These are phyloP conservation scores for Penstemon davidsonii DNA, from an alignment of 257 asterid genomes.

Conservation along the genomic window DNA sequence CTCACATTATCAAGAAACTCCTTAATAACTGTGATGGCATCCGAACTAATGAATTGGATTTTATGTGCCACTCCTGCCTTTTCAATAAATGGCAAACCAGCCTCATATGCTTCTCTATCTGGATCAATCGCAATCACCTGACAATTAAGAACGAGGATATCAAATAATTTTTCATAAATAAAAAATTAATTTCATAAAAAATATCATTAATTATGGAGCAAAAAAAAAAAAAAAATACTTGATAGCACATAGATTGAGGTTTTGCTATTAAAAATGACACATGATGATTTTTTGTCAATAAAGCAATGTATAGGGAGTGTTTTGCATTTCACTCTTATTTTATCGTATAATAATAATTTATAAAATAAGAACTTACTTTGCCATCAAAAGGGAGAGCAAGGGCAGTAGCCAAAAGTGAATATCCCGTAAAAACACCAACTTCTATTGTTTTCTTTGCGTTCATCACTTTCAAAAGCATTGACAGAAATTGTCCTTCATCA, in stretches of 20 bases:
- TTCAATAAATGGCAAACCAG: constrained; percentile 48
- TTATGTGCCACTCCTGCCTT: constrained; percentile 56
- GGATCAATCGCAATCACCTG: constrained; percentile 55
- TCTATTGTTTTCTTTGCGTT: constrained; percentile 62
- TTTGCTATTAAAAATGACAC: neutral
- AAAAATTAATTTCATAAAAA: neutral
- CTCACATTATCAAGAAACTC: constrained; percentile 37
- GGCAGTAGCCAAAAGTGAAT: constrained; percentile 52
- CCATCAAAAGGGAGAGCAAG: constrained; percentile 56
- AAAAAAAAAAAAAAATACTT: neutral
- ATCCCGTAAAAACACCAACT: constrained; percentile 66
- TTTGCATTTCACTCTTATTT: no score
- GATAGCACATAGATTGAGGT: neutral
- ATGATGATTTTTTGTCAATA: constrained; percentile 22
- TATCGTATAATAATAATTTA: neutral
- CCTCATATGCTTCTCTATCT: constrained; percentile 54
- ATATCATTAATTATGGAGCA: neutral
- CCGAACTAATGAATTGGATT: constrained; percentile 45
- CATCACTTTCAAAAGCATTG: constrained; percentile 51
- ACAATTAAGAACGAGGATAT: neutral
- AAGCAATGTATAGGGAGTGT: neutral
- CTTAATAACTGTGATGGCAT: constrained; percentile 37
- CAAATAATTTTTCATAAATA: neutral
- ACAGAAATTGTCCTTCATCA: constrained; percentile 52
- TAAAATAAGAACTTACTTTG: constrained; percentile 32